phyloP scores from a whole-genome alignment of 768 basidiomycete genomes.

The Hortiboletus flavorubellus region DNA sequence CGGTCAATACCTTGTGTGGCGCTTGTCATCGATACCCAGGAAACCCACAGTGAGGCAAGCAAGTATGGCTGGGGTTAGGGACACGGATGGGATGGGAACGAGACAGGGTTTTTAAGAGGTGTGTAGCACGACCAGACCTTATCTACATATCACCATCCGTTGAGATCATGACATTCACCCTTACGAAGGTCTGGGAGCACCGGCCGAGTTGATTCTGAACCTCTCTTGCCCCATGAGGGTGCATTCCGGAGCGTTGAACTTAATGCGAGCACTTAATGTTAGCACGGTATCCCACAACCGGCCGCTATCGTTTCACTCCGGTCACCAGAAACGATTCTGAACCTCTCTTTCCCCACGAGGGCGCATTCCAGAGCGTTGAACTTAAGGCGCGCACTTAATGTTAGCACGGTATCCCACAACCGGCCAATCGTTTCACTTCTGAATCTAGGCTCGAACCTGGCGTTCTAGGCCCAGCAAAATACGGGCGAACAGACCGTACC shows the following conservation, averaged over 20 bases:
- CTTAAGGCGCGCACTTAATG: background rate
- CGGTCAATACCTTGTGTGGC: conserved; percentile 47
- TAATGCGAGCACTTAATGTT: background rate
- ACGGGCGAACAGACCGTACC: no score
- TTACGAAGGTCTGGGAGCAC: background rate
- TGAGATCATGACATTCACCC: background rate
- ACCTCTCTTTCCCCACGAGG: background rate
- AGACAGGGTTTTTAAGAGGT: background rate
- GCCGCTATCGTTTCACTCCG: background rate
- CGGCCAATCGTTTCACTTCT: background rate
- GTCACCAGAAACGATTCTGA: background rate
- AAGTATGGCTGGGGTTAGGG: background rate
- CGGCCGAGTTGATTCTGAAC: background rate
- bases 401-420: no score
- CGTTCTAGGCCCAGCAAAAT: no score
- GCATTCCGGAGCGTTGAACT: background rate
- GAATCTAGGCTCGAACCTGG: no score
- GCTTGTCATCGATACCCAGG: conserved; percentile 39
- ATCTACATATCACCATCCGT: no score
- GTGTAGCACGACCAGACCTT: no score
- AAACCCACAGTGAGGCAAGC: background rate
- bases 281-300: no score
- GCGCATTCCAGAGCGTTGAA: background rate
- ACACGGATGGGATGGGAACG: background rate
- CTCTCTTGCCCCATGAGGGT: background rate